Evolutionary conservation across 2,329 filamentous ascomycete genomes (phyloP), one percentile per base, ranked within the genome.

Genomic region (Penicillium decumbens): DNA sequence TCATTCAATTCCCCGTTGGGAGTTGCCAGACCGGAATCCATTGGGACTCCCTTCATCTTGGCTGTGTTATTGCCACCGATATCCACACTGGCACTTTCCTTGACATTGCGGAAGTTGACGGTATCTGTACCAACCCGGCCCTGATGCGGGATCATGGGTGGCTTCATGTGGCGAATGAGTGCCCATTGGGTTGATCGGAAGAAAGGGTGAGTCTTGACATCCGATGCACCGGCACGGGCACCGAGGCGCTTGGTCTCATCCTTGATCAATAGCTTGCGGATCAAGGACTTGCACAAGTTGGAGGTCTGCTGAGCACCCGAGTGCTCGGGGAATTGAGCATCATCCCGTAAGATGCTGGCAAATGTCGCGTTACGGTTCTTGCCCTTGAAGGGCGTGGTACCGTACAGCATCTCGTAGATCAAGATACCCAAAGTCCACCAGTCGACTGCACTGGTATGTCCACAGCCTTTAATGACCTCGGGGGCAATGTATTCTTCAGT

Each of bases 401-500:
- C 93, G 74, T 92, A 98, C 30, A 98, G 79, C 93, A 98, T 98
- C 72, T 98, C 93, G 70, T 97, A 98, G 49, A 98, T 90, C 65
- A 98, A 74, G 59, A 98, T 97, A 18, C 93, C 93, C 45, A 98
- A 73, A 0, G 93, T 98, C 93, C 93, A 98, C 93, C 93, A 98
- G 71, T 98, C 93, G 12, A 98, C 93, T 12, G 93, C 93, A 67
- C 92, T 97, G 6, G 93, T 98, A 72, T 98, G 93, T 23, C 93
- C 93, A 66, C 92, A 96, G 33, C 93, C 93, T 74, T 97, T 97
- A 69, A 98, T 98, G 30, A 98, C 93, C 71, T 98, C 93, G 1
- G 93, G 93, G 1, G 93, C 93, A 65, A 98, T 98, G 71, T 98
- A 98, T 70, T 98, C 93, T 70, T 98, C 93, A 0, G 93, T 98